phyloP scores from a whole-genome alignment of 225 moss, liverwort and hornwort genomes.

The Thuidium tamariscinum region DNA sequence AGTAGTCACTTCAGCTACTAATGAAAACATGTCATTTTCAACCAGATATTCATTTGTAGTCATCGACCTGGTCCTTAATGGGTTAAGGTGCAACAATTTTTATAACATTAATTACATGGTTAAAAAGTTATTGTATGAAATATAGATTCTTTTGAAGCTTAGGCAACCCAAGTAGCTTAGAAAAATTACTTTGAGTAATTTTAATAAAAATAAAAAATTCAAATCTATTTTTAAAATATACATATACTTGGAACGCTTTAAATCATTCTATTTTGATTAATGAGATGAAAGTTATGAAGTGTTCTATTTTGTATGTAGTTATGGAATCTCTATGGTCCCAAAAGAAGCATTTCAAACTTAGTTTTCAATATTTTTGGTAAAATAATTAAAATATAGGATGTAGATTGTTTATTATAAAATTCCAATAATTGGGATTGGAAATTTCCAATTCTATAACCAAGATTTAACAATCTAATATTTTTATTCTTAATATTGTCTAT shows the following conservation, averaged over 20 bases:
- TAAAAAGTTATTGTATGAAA: not conserved
- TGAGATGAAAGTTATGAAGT: not conserved
- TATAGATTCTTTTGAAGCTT: not conserved
- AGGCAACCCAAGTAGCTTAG: too few relatives aligned
- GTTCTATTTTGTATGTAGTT: rapidly evolving
- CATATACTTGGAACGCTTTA: not conserved
- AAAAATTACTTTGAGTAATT: not conserved
- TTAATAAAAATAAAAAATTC: not conserved
- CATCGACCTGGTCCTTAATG: too few relatives aligned
- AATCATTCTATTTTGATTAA: not conserved
- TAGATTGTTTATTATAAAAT: not conserved
- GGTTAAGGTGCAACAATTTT: not conserved
- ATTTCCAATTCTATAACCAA: not conserved
- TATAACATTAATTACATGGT: not conserved
- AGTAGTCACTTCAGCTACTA: too few relatives aligned
- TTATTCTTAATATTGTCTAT: rapidly evolving
- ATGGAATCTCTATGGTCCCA: not conserved
- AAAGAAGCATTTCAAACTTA: not conserved
- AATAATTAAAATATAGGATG: not conserved
- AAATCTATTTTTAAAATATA: too few relatives aligned
- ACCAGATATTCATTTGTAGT: too few relatives aligned
- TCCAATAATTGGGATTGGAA: not conserved
- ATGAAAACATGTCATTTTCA: too few relatives aligned
- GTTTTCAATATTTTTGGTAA: not conserved
- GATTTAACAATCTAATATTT: not conserved